These are phyloP conservation scores for Yamadazyma dendronema DNA, from an alignment of 1,139 yeast species.

Conservation along the genomic window DNA sequence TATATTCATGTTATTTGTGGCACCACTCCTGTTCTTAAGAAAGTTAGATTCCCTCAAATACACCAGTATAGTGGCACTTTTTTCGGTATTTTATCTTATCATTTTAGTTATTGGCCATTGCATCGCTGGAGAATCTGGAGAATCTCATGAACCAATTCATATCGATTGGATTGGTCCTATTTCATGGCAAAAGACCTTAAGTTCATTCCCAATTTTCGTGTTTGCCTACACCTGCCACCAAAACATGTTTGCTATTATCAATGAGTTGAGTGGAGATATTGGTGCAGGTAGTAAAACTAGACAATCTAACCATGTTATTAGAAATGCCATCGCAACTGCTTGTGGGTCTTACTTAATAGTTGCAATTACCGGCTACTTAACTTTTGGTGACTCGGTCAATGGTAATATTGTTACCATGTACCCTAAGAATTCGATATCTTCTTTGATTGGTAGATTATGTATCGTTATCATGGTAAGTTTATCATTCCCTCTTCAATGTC, in stretches of 20 bases:
- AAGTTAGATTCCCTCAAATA: slow-evolving; percentile 82
- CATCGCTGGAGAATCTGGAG: slow-evolving; percentile 31
- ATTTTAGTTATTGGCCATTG: slow-evolving; percentile 71
- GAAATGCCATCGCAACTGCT: slow-evolving; percentile 56
- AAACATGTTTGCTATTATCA: slow-evolving; percentile 85
- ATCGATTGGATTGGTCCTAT: slow-evolving; percentile 39
- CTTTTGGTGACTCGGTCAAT: slow-evolving; percentile 73
- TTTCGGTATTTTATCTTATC: slow-evolving; percentile 76
- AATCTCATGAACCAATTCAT: slow-evolving; percentile 14
- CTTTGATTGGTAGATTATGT: slow-evolving; percentile 68
- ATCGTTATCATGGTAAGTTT: slow-evolving; percentile 68
- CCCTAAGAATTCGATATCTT: slow-evolving; percentile 53
- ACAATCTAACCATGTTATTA: slow-evolving; percentile 53
- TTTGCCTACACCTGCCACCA: slow-evolving; percentile 97
- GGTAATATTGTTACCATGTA: slow-evolving; percentile 73
- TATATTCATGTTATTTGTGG: slow-evolving; percentile 55
- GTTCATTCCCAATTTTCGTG: slow-evolving; percentile 80
- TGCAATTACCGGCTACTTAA: slow-evolving; percentile 80
- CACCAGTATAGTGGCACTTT: slow-evolving; percentile 80
- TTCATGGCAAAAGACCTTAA: slow-evolving; percentile 34
- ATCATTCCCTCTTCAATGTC: slow-evolving; percentile 74
- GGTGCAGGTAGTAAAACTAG: slow-evolving; percentile 47
- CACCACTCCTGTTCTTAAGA: slow-evolving; percentile 74
- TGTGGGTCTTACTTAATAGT: slow-evolving; percentile 66
- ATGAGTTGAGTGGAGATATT: slow-evolving; percentile 50